Conservation (phyloP, 208 protist genomes). For the Acanthamoeba culbertsoni region DNA sequence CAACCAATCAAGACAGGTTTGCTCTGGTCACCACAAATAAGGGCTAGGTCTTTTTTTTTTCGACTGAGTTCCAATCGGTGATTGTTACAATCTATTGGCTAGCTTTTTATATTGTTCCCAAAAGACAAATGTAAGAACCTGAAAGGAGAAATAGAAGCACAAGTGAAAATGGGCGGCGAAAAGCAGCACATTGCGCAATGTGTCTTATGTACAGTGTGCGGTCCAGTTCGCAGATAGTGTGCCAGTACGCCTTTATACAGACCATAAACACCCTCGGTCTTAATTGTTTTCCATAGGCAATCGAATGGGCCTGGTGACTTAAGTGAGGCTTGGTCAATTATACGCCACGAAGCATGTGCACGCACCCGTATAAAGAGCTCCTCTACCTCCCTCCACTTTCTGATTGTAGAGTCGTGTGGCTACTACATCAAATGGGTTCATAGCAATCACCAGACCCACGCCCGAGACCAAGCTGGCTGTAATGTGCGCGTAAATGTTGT, state of each 20-base stretch:
- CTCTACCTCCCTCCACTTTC: slow-evolving; percentile 34
- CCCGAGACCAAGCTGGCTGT: slow-evolving; percentile 35
- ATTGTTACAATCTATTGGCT: neutral
- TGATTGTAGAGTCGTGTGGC: slow-evolving; percentile 73
- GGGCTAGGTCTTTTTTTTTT: neutral
- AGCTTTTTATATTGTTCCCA: slow-evolving; percentile 26
- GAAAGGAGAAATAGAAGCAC: no score
- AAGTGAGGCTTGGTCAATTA: neutral
- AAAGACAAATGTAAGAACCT: neutral
- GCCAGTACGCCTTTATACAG: slow-evolving; percentile 33
- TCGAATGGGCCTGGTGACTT: neutral
- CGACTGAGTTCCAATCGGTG: neutral
- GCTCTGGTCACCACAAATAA: neutral
- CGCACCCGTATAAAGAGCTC: slow-evolving; percentile 1
- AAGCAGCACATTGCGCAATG: no score
- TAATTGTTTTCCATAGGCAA: neutral
- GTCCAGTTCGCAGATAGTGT: slow-evolving; percentile 10
- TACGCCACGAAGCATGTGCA: neutral
- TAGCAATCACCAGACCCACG: slow-evolving; percentile 29
- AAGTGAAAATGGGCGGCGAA: no score
- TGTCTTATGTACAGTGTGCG: slow-evolving; percentile 21
- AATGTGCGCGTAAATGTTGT: slow-evolving; percentile 57
- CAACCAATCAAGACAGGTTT: neutral
- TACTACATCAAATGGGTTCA: slow-evolving; percentile 75
- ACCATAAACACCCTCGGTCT: neutral